Conservation (phyloP, 2,329 filamentous ascomycete genomes). For the Stagonosporopsis tanaceti region DNA sequence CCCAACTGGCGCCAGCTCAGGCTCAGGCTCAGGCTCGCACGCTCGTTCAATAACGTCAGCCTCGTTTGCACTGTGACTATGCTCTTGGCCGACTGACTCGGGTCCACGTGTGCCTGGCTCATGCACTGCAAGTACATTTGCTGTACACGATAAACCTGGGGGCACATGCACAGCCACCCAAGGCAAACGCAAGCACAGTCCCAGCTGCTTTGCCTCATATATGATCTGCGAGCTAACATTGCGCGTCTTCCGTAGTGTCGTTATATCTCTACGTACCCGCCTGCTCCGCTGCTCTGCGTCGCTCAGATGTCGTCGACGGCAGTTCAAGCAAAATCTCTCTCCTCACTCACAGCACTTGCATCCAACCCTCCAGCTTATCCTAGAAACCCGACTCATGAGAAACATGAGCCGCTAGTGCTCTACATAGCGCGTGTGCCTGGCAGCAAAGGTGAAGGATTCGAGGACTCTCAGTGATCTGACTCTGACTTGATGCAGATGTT, state of each 20-base stretch:
- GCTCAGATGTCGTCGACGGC: constrained; percentile 42
- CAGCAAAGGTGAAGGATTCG: constrained; percentile 72
- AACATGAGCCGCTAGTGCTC: constrained; percentile 76
- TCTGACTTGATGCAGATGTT: constrained; percentile 68
- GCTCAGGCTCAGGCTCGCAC: not conserved
- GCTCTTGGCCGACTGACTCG: constrained; percentile 28
- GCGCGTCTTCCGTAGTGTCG: constrained; percentile 16
- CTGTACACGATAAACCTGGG: constrained; percentile 24
- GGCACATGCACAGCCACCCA: constrained; percentile 43
- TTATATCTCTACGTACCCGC: constrained; percentile 18
- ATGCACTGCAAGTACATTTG: constrained; percentile 23
- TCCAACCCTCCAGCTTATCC: constrained; percentile 88
- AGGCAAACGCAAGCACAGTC: constrained; percentile 29
- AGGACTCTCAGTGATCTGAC: not conserved
- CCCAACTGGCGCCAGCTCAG: constrained; percentile 12
- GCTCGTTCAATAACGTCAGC: constrained; percentile 20
- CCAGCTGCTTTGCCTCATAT: constrained; percentile 34
- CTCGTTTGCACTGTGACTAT: constrained; percentile 20
- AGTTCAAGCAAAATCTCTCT: constrained; percentile 84
- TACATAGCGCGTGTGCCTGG: constrained; percentile 96
- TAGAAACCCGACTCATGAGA: constrained; percentile 74
- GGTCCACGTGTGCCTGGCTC: constrained; percentile 23
- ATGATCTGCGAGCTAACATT: constrained; percentile 27
- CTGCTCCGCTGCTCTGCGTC: constrained; percentile 20
- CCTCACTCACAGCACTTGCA: constrained; percentile 79